Percentiles rank a stretch among this genome's conserved stretches.
Conservation (phyloP, 768 basidiomycete species). For the Stropharia rugosoannulata region DNA sequence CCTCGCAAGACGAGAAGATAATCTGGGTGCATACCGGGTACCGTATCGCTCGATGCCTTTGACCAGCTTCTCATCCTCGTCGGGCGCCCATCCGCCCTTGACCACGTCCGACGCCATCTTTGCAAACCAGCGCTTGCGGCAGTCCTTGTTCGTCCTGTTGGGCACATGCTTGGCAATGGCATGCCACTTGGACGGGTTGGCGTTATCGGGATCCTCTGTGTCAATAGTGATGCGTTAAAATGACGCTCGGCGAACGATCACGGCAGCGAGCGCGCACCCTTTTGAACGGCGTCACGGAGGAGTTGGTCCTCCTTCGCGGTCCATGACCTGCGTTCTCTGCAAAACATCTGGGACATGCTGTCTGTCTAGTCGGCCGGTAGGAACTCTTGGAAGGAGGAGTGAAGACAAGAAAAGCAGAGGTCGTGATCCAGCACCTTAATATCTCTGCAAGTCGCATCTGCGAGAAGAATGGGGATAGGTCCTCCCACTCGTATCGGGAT, state of each 20-base stretch:
- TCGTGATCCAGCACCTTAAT: slow-evolving; percentile 27
- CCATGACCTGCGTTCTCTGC: slow-evolving; percentile 52
- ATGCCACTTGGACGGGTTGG: slow-evolving; percentile 62
- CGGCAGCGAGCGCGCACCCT: slow-evolving; percentile 30
- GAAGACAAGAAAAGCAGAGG: slow-evolving; percentile 19
- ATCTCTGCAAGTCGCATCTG: slow-evolving; percentile 19
- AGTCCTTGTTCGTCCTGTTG: slow-evolving; percentile 63
- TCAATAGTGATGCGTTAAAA: no score
- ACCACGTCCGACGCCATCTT: slow-evolving; percentile 64
- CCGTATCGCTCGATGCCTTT: slow-evolving; percentile 57
- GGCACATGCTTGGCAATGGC: slow-evolving; percentile 63
- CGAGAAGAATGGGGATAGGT: slow-evolving; percentile 26
- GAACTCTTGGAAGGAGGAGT: no score
- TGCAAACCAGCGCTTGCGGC: slow-evolving; percentile 62
- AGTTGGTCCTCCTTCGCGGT: slow-evolving; percentile 52
- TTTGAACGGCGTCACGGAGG: slow-evolving; percentile 48
- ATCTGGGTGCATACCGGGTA: no score
- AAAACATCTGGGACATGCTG: slow-evolving; percentile 30
- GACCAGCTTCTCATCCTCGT: slow-evolving; percentile 57
- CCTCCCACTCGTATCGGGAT: no score
- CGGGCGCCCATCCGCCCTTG: slow-evolving; percentile 61
- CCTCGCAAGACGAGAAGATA: no score
- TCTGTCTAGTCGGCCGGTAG: no score
- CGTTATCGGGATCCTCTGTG: slow-evolving; percentile 54
- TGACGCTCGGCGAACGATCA: slow-evolving; percentile 1